Conservation (phyloP, 163 green algal genomes). For the Scenedesmus sp. region DNA sequence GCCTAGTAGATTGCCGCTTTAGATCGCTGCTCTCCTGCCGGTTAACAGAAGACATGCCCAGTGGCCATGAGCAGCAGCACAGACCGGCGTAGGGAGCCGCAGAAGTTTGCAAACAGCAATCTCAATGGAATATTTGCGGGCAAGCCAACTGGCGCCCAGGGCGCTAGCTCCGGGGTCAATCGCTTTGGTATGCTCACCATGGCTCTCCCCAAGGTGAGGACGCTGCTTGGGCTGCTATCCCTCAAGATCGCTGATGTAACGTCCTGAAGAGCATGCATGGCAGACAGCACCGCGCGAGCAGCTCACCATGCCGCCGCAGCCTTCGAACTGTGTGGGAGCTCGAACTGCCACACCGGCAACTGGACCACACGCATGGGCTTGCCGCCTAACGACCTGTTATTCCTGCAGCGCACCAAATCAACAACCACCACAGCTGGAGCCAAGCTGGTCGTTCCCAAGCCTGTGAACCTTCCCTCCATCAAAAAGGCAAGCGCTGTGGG, state of each 20-base stretch:
- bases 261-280: not conserved
- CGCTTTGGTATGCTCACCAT: slow-evolving; percentile 64
- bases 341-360: slow-evolving; percentile 11
- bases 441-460: slow-evolving; percentile 89
- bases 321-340: slow-evolving; percentile 19
- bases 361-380: not conserved
- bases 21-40: not conserved
- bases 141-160: slow-evolving; percentile 39
- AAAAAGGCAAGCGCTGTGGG: slow-evolving; percentile 79
- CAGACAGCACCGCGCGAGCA: not conserved
- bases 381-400: not conserved
- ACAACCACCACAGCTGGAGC: slow-evolving; percentile 55
- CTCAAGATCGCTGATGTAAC: not conserved
- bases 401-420: slow-evolving; percentile 61
- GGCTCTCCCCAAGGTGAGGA: slow-evolving; percentile 66
- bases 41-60: slow-evolving; percentile 10
- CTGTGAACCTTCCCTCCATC: slow-evolving; percentile 91
- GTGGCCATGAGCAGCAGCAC: slow-evolving; percentile 23
- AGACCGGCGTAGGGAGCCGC: slow-evolving; percentile 35
- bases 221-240: not conserved
- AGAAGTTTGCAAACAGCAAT: slow-evolving; percentile 71
- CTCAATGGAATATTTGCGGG: slow-evolving; percentile 68
- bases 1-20: not conserved
- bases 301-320: not conserved
- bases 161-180: slow-evolving; percentile 55